Evolutionary conservation across 495 filamentous ascomycete genomes (phyloP).

Genomic region (Daldinia bambusicola): DNA sequence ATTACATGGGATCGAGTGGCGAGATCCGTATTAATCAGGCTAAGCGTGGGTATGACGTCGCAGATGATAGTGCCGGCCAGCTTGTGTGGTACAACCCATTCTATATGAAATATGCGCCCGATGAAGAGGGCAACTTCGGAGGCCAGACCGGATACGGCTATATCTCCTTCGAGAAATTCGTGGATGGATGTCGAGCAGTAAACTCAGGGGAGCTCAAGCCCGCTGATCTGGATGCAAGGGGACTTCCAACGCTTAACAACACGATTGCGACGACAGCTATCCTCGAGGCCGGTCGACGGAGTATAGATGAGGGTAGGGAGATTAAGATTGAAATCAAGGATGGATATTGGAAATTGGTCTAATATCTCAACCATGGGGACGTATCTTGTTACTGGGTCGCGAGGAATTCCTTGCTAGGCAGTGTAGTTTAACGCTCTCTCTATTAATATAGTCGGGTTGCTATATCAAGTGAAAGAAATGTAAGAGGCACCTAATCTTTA

Average conservation of each 20-base stretch:
- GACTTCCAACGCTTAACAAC: slow-evolving; percentile 85
- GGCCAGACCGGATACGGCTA: slow-evolving; percentile 93
- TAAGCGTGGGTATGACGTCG: slow-evolving; percentile 94
- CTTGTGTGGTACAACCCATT: slow-evolving; percentile 92
- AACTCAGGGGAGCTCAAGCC: slow-evolving; percentile 77
- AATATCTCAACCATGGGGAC: slow-evolving; percentile 32
- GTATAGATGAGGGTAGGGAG: slow-evolving; percentile 80
- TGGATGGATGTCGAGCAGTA: slow-evolving; percentile 82
- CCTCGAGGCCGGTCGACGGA: slow-evolving; percentile 82
- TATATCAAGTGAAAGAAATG: neutral
- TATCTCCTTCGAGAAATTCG: slow-evolving; percentile 94
- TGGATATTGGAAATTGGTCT: slow-evolving; percentile 77
- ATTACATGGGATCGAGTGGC: slow-evolving; percentile 84
- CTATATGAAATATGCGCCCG: slow-evolving; percentile 96
- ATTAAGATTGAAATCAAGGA: slow-evolving; percentile 74
- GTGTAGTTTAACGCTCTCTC: neutral
- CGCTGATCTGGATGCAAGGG: slow-evolving; percentile 78
- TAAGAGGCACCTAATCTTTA: neutral
- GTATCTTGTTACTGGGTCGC: neutral
- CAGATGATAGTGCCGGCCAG: slow-evolving; percentile 74
- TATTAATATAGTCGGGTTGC: neutral
- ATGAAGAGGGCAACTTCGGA: slow-evolving; percentile 93
- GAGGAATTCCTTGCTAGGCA: neutral
- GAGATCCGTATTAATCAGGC: slow-evolving; percentile 93
- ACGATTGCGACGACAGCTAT: slow-evolving; percentile 93